Conservation (phyloP, 2,329 filamentous ascomycete species). For the Penicillium sp. region DNA sequence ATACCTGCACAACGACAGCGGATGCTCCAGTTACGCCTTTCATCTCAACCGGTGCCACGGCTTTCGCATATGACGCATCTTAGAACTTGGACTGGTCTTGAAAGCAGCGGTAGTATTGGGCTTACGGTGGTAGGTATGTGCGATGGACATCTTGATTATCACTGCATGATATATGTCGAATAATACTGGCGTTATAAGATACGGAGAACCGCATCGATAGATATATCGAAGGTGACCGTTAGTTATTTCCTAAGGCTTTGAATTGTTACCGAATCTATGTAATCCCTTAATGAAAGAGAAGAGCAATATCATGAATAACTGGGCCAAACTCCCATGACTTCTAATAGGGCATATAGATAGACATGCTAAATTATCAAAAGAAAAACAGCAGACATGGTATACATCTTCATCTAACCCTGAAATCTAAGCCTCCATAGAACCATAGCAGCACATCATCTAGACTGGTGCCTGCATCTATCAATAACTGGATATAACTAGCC, state of each 20-base stretch:
- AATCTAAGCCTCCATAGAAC: not conserved
- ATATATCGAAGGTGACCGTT: not conserved
- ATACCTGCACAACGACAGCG: not conserved
- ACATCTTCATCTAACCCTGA: not conserved
- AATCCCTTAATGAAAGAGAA: not conserved
- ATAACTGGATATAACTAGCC: not conserved
- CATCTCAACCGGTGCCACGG: not conserved
- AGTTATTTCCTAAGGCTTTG: not conserved
- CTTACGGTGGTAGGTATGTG: not conserved
- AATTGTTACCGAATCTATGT: not conserved
- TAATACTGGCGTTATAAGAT: not conserved
- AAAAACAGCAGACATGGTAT: not conserved
- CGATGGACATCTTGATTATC: not conserved
- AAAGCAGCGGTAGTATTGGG: not conserved
- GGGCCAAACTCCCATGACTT: not conserved
- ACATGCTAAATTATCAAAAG: no score
- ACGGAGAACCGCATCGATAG: not conserved
- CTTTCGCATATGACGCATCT: not conserved
- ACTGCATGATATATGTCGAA: not conserved
- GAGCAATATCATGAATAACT: not conserved
- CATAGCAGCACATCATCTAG: not conserved
- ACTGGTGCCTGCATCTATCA: not conserved
- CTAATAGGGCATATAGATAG: not conserved
- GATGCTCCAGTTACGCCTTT: not conserved
- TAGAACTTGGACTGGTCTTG: not conserved